Evolutionary conservation across 129 eudicot species (phyloP), one percentile per base, ranked within the genome.

Genomic region (Flaveria robusta): DNA sequence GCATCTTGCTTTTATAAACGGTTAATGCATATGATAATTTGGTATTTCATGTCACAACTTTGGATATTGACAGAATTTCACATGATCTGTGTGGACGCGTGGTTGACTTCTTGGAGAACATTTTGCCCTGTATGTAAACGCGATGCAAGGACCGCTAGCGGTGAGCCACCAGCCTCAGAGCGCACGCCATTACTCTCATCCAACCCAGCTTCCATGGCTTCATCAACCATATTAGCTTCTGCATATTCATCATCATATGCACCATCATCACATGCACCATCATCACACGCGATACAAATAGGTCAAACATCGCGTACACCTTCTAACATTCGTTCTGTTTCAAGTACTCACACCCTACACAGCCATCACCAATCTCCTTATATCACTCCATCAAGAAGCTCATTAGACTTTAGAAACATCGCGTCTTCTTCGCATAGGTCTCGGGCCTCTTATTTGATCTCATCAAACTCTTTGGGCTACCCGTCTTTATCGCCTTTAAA

Each of bases 81-180:
- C 59, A 71, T 97, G 6, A 64, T 66, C 2, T 94, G 99, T 76
- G 97, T 94, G 54, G 99, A 94, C 56, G 89, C 93, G n/a, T 94
- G 99, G 99, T 94, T 94, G 63, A 94, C 99, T 19, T 76, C 99
- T 20, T 94, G 99, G 99, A 89, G 99, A 83, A 94, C 99, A 16
- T 94, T 94, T 54, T 94, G 99, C 75, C 99, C 99, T 1, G 97
- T 94, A 5, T 94, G 99, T 91, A 94, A 94, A 71, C 93, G 96
- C 0, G 99, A 94, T 59, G 99, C 97, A 34, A 84, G 97, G 73
- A 91, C 94, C 0, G 64, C 74, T 68, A 87, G 69, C 8, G 91
- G 91, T 5, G 90, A 87, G 14, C 97, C 89, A 27, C 96, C 97
- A 7, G 96, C 99, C 26, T 91, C 96, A 34, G 99, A 94, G 82